Conservation (phyloP, 495 filamentous ascomycete genomes). For the Penicillium coprophilum region DNA sequence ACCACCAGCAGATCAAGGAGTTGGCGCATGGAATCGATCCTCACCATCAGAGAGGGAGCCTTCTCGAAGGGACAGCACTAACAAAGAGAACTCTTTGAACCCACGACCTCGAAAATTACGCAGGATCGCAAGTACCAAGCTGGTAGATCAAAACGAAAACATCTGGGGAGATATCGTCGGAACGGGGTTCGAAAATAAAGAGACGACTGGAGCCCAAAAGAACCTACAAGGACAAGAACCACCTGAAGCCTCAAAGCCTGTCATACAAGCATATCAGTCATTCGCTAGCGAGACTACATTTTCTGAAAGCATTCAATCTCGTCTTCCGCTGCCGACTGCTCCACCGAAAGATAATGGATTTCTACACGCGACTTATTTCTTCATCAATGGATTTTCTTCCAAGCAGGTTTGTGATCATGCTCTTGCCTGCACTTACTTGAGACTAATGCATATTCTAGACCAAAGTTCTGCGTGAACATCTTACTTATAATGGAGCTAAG, state of each 20-base stretch:
- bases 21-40: constrained; percentile 69
- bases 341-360: constrained; percentile 31
- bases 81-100: constrained; percentile 28
- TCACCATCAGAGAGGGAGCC: constrained; percentile 35
- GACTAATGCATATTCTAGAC: constrained; percentile 32
- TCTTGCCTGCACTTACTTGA: constrained; percentile 12
- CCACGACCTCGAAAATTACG: constrained; percentile 64
- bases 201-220: constrained; percentile 29
- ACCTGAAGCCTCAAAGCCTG: constrained; percentile 19
- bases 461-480: constrained; percentile 49
- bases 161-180: constrained; percentile 89
- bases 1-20: constrained; percentile 67
- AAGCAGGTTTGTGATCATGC: constrained; percentile 44
- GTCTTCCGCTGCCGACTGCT: constrained; percentile 18
- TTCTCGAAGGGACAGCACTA: constrained; percentile 14
- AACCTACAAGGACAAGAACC: constrained; percentile 35
- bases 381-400: constrained; percentile 62
- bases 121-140: constrained; percentile 73
- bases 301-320: constrained; percentile 28
- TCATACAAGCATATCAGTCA: constrained; percentile 40
- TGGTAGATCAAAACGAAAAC: constrained; percentile 73
- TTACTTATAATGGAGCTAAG: constrained; percentile 54
- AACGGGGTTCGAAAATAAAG: constrained; percentile 37
- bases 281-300: constrained; percentile 45
- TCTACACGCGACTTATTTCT: constrained; percentile 52